phyloP scores from a whole-genome alignment of 2,329 filamentous ascomycete species.

The Colletotrichum coccodes region DNA sequence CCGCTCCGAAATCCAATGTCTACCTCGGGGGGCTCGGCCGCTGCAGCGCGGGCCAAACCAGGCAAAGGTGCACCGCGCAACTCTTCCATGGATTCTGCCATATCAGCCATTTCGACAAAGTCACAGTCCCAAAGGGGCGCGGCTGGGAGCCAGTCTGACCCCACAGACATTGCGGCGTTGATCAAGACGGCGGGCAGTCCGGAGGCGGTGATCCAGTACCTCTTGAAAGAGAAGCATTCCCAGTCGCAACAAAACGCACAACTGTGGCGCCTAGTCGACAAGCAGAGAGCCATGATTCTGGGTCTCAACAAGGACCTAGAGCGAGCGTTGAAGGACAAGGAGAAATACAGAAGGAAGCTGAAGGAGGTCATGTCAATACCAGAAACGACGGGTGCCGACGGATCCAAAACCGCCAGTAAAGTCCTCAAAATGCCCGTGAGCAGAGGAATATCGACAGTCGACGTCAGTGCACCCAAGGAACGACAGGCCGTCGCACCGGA shows the following conservation, averaged over 20 bases:
- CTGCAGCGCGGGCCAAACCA: slow-evolving; percentile 51
- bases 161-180: slow-evolving; percentile 81
- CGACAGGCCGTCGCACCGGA: slow-evolving; percentile 49
- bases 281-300: slow-evolving; percentile 92
- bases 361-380: slow-evolving; percentile 74
- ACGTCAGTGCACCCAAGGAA: slow-evolving; percentile 43
- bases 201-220: slow-evolving; percentile 87
- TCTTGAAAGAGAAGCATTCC: slow-evolving; percentile 91
- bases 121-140: slow-evolving; percentile 67
- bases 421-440: slow-evolving; percentile 33
- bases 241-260: slow-evolving; percentile 91
- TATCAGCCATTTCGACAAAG: slow-evolving; percentile 78
- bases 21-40: slow-evolving; percentile 59
- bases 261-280: slow-evolving; percentile 94
- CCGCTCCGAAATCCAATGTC: slow-evolving; percentile 48
- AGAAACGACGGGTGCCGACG: slow-evolving; percentile 43
- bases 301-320: slow-evolving; percentile 96
- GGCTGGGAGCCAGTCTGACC: slow-evolving; percentile 66
- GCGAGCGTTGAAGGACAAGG: slow-evolving; percentile 90
- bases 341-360: slow-evolving; percentile 89
- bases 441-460: slow-evolving; percentile 37
- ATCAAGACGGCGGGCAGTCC: slow-evolving; percentile 88
- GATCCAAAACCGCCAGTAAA: slow-evolving; percentile 26
- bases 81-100: slow-evolving; percentile 92
- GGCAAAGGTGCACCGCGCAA: slow-evolving; percentile 69